Evolutionary conservation across 495 filamentous ascomycete species (phyloP).

Genomic region (Podospora didyma): DNA sequence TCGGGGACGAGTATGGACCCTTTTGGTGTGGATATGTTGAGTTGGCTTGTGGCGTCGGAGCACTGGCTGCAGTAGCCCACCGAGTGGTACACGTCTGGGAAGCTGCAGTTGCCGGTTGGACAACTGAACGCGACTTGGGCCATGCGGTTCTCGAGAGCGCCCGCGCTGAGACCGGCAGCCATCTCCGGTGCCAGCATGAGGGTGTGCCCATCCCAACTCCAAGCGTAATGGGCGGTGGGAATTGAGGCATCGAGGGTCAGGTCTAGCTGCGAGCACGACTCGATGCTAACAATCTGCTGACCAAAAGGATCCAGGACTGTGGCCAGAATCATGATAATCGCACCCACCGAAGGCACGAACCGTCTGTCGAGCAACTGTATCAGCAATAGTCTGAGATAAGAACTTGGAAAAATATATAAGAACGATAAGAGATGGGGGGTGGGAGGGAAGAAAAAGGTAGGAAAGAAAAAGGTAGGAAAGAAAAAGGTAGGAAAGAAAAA

Average conservation of each 20-base stretch:
- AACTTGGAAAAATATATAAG: too few species aligned
- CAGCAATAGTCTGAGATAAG: too few species aligned
- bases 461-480: too few species aligned
- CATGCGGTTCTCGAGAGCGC: background rate
- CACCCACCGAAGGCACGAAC: conserved; percentile 16
- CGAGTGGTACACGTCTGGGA: conserved; percentile 11
- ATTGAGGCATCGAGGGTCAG: background rate
- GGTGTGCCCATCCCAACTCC: background rate
- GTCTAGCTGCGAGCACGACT: conserved; percentile 4
- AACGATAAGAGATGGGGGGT: too few species aligned
- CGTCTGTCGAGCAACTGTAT: conserved; percentile 5
- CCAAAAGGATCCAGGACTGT: conserved; percentile 19
- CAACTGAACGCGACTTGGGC: conserved; percentile 7
- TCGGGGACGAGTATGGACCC: too few species aligned
- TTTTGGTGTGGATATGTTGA: background rate
- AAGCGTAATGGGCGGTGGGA: too few species aligned
- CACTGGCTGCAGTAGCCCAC: conserved; percentile 16
- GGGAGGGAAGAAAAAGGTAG: too few species aligned
- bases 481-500: too few species aligned
- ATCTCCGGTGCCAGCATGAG: background rate
- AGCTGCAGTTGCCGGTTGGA: conserved; percentile 20
- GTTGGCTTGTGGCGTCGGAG: conserved; percentile 13
- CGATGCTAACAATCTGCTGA: conserved; percentile 17
- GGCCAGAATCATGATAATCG: conserved; percentile 15
- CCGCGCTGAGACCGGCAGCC: background rate